Base-by-base conservation (phyloP, 2,329 filamentous ascomycete species). In the Cadophora gregata region DNA sequence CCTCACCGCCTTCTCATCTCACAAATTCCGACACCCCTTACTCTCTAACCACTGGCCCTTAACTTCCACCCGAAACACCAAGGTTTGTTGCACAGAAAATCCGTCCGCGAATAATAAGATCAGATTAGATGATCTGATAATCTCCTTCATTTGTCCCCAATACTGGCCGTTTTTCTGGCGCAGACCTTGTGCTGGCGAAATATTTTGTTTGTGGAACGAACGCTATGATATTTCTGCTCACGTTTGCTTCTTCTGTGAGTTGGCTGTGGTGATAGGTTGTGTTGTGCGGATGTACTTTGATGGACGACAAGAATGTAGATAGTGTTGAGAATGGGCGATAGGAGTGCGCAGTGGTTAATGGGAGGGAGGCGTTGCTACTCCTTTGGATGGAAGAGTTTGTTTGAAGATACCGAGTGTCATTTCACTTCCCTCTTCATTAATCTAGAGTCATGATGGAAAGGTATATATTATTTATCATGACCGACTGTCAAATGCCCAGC, bases 401-500 rank as follows among this genome's bases (percentile, higher is more conserved):
- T n/a, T 31, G 16, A 47, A 47, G 10, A 21, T 47, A 47, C 42
- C n/a, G 19, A 21, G 21, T 21, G n/a, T 47, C 19, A n/a, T 47
- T 7, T 21, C 6, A 8, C 21, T 47, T 47, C 10, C 42, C 42
- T 21, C 6, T 21, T 47, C 7, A 2, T 42, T 16, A 16, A 16
- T 42, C 38, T 42, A 42, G 12, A 42, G 25, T 19, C 16, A 31
- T 10, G 27, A 29, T 19, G 25, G 25, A 27, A 53, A 19, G 5
- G 14, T 16, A 42, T 16, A 38, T 21, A 4, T 47, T n/a, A 47
- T 47, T 9, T 21, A 47, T 47, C 42, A 47, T n/a, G 21, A 47
- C 19, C n/a, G n/a, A 1, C 42, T 21, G 10, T 83, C 74, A 83
- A 81, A 73, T 65, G 3, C 70, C 65, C n/a, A 75, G 64, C 19